Base-by-base conservation (phyloP, 1,284 basidiomycete genomes). In the Malassezia psittaci region DNA sequence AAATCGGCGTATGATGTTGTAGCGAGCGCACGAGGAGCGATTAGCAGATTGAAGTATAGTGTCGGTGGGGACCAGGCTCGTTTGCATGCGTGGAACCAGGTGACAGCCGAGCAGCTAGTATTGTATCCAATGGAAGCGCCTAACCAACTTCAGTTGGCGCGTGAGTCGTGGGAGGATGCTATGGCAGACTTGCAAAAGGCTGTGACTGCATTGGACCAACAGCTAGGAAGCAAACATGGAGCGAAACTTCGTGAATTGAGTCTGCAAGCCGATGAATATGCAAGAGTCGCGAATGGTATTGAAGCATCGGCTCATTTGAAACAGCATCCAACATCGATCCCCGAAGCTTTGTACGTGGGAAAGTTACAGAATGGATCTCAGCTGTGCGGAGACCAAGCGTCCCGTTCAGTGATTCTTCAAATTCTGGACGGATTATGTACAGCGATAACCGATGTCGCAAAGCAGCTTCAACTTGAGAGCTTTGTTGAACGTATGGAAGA, bases 401-500 rank as follows among this genome's bases (percentile, higher is more conserved):
- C 24, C 7, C 24, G 24, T 29, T 7, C 24, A 4, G 24, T 4
- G 24, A 29, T 7, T 29, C 24, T 44, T n/a, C 38, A 12, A 3
- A 21, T 44, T 5, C 19, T 52, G 18, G 50, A 57, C 18, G 44
- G 36, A 3, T 21, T 57, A 6, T 52, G 50, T n/a, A 32, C 42
- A 10, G 51, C 41, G 11, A 36, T 57, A 13, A 29, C 19, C 33
- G 50, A 36, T 13, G 34, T 37, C 10, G 44, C 45, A 15, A 16
- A 45, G 2, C 29, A 34, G 6, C 36, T 57, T 35, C 44, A 35
- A n/a, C 40, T 57, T n/a, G 55, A 57, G 35, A 43, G 50, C 29
- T 57, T 57, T 24, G 33, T 36, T 10, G 55, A 57, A 34, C 50
- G 46, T 4, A 29, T 49, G 24, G 45, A 57, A 9, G 39, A 10